Evolutionary conservation across 2,329 filamentous ascomycete species (phyloP), one percentile per base, ranked within the genome.

Genomic region (Colletotrichum zoysiae): DNA sequence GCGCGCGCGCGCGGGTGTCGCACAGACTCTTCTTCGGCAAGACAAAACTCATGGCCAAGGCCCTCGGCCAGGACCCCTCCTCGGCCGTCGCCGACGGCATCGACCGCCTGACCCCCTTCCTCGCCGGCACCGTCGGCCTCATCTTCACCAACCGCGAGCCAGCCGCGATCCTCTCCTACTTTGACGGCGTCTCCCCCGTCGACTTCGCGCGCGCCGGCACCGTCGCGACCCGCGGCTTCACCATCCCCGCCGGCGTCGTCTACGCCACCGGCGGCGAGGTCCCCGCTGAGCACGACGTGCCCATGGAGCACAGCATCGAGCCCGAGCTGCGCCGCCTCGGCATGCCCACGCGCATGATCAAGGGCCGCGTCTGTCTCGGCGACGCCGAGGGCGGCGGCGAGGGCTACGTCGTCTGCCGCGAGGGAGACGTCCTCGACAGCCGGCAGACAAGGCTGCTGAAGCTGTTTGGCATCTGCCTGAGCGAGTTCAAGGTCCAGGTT

Each of bases 1-100:
- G 8, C 50, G 3, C 35, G 23, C 20, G 6, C 23, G 2, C 20
- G 16, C 12, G 18, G 3, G 1, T 2, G 20, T 2, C 20, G 20
- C 9, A 59, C 78, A 96, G 95, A 77, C 86, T 99, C 81, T 98
- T 98, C 90, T 98, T 98, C 84, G 96, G 95, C 85, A 99, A 98
- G 87, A 98, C 95, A 72, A 98, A 98, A 85, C 95, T 99, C 82
- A 98, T 98, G 95, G 91, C 93, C 78, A 95, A 96, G 84, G 95
- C 96, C 69, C 92, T 99, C 35, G 96, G 96, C 79, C 89, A 89
- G 75, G 91, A 87, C 65, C 87, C 91, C 76, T 92, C 93, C 79
- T 92, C 94, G 78, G 94, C 95, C 84, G 89, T 93, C 83, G 93
- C 94, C 76, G 89, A 93, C 56, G 93, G 94, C 80, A 90, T 96